Evolutionary conservation across 225 moss, liverwort and hornwort species (phyloP), one percentile per base, ranked within the genome.

Genomic region (Sphagnum contortum): DNA sequence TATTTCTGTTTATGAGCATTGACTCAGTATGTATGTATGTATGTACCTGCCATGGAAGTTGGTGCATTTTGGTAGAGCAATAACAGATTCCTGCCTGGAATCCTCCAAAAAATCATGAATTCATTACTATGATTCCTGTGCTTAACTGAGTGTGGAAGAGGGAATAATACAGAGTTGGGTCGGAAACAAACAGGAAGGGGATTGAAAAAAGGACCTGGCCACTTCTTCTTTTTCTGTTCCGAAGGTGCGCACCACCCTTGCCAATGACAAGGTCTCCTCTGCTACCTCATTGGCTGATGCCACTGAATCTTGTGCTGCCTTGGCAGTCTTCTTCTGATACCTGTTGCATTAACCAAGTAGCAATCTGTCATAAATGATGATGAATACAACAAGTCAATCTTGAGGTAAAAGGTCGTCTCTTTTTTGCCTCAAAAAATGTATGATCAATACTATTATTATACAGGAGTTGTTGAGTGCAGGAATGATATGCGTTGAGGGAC

Each of bases 271-370:
- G 10, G 93, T 74, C 71, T 98, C 98, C 68, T 98, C 98, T 62
- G 98, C 98, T 69, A 98, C 94, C 84, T 98, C 98, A 70, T 91
- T 98, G 1, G 98, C 93, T 48, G 86, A 89, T 56, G 98, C 98
- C 57, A 93, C 70, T 5, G 89, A 88, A 62, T 98, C 98, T 78
- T 98, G 98, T 62, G 98, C 98, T 70, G 80, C 52, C 66, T 78
- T 86, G 47, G 98, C 68, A 64, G 91, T 89, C 67, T 82, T 78
- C 73, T 83, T 98, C 76, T 98, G 93, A 73, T 98, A 98, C 59
- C 94, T 94, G 69, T 53, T 64, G 70, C 57, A 80, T 65, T 59
- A 62, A 29, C 29, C 29, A 29, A 29, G 29, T 29, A 29, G 29
- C 29, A 29, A 29, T 29, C 29, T 29, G 29, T 29, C 29, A 29